A percentile compares a stretch with the other conserved stretches of the same genome.
Evolutionary conservation across 1,284 basidiomycete genomes (phyloP).

Genomic region (Cutaneotrichosporon sp.): DNA sequence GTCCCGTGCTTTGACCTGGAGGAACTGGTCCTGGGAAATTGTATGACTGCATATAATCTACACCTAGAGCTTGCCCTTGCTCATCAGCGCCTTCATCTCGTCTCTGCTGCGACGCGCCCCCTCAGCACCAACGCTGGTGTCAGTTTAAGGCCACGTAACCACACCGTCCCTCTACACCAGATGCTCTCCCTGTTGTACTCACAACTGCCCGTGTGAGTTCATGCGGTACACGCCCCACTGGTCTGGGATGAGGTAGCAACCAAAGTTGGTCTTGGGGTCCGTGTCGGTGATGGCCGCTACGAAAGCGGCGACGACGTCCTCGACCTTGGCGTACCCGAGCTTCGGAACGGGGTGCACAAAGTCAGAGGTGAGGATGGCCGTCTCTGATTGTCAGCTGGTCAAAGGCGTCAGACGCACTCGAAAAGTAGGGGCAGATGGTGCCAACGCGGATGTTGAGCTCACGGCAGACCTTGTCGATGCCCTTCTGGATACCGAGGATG

Average conservation of each 20-base stretch:
- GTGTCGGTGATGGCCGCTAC: constrained; percentile 18
- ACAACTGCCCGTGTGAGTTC: constrained; percentile 18
- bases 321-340: constrained; percentile 22
- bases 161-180: neutral
- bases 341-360: constrained; percentile 27
- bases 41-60: neutral
- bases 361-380: constrained; percentile 19
- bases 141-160: neutral
- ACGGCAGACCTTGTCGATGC: constrained; percentile 10
- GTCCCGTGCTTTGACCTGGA: too few species aligned
- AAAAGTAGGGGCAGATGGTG: constrained; percentile 26
- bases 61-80: constrained; percentile 20
- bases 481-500: constrained; percentile 24
- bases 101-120: constrained; percentile 16
- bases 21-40: neutral
- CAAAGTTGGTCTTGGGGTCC: constrained; percentile 22
- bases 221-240: constrained; percentile 26
- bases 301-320: constrained; percentile 25
- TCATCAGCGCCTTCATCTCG: constrained; percentile 9
- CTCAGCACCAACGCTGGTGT: constrained; percentile 22
- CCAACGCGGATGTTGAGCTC: constrained; percentile 18
- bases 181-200: neutral
- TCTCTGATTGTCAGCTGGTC: constrained; percentile 13
- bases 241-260: constrained; percentile 26
- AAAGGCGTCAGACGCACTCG: constrained; percentile 14